These are phyloP conservation scores for Leccinum truebloodii DNA, from an alignment of 768 basidiomycete genomes.

Conservation along the genomic window DNA sequence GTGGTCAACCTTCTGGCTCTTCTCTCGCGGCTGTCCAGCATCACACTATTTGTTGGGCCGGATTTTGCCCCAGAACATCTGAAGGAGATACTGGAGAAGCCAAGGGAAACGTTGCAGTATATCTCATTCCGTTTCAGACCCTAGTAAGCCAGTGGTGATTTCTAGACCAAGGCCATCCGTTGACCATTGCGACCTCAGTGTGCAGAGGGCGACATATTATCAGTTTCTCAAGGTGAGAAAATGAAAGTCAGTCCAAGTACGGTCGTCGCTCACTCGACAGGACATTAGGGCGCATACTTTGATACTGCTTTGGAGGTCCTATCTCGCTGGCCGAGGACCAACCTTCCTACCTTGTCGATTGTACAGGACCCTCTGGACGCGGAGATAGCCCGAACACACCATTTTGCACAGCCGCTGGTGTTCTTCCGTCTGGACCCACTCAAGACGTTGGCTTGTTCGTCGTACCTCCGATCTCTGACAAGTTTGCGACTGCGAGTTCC, in stretches of 20 bases:
- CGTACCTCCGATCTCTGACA: slow-evolving; percentile 43
- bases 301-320: slow-evolving; percentile 68
- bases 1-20: slow-evolving; percentile 66
- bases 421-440: slow-evolving; percentile 74
- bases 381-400: slow-evolving; percentile 33
- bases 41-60: slow-evolving; percentile 74
- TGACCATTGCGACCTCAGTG: slow-evolving; percentile 35
- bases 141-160: slow-evolving; percentile 53
- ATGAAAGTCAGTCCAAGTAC: neutral
- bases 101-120: slow-evolving; percentile 46
- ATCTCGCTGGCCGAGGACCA: slow-evolving; percentile 55
- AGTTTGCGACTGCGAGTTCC: slow-evolving; percentile 75
- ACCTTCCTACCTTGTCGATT: slow-evolving; percentile 54
- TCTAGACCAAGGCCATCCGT: neutral
- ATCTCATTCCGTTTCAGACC: slow-evolving; percentile 79
- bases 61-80: slow-evolving; percentile 80
- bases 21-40: slow-evolving; percentile 48
- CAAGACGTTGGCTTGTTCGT: slow-evolving; percentile 45
- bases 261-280: neutral
- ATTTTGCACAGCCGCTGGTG: slow-evolving; percentile 86
- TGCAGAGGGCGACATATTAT: slow-evolving; percentile 74
- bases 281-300: slow-evolving; percentile 72
- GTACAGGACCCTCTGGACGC: slow-evolving; percentile 63
- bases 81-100: slow-evolving; percentile 60
- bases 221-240: slow-evolving; percentile 69